Percentiles rank a stretch among this genome's conserved stretches.
These are phyloP conservation scores for Trametes sanguinea DNA, from an alignment of 768 basidiomycete genomes.

Conservation along the genomic window DNA sequence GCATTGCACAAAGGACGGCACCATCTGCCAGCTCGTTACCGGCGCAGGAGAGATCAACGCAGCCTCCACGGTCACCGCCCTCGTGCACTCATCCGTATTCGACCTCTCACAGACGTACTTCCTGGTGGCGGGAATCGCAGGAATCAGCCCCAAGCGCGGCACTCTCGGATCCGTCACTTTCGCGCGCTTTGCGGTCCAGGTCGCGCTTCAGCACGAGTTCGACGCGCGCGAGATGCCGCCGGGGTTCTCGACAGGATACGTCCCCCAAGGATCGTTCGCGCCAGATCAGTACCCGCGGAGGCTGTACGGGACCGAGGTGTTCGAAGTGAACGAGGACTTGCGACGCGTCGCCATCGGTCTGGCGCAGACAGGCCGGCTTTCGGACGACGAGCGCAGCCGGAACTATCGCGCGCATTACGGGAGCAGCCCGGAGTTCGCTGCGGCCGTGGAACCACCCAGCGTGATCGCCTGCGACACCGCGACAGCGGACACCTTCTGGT, in stretches of 20 bases:
- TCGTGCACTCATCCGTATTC: constrained; percentile 37
- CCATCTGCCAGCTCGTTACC: constrained; percentile 41
- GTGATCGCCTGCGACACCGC: constrained; percentile 41
- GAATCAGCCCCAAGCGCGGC: constrained; percentile 40
- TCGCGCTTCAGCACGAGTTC: constrained; percentile 41
- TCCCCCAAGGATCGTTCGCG: constrained; percentile 33
- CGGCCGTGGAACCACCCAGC: constrained; percentile 36
- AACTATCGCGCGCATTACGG: constrained; percentile 38
- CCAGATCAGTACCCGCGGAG: constrained; percentile 31
- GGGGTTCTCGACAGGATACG: constrained; percentile 41
- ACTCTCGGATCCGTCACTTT: constrained; percentile 42
- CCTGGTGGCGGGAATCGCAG: constrained; percentile 44
- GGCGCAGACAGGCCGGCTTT: constrained; percentile 35
- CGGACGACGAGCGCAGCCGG: constrained; percentile 35
- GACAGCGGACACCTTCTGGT: constrained; percentile 41
- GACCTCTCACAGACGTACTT: constrained; percentile 44
- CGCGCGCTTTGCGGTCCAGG: constrained; percentile 43
- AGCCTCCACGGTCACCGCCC: constrained; percentile 34
- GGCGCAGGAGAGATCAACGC: constrained; percentile 48
- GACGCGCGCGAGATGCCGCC: constrained; percentile 44
- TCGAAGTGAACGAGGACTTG: constrained; percentile 46
- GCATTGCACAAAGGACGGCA: constrained; percentile 37
- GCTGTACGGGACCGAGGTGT: constrained; percentile 49
- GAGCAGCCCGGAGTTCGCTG: constrained; percentile 26
- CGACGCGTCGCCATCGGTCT: constrained; percentile 34